Percentiles rank a stretch among this genome's conserved stretches.
Conservation (phyloP, 2,329 filamentous ascomycete genomes). For the Colletotrichum gloeosporioides region DNA sequence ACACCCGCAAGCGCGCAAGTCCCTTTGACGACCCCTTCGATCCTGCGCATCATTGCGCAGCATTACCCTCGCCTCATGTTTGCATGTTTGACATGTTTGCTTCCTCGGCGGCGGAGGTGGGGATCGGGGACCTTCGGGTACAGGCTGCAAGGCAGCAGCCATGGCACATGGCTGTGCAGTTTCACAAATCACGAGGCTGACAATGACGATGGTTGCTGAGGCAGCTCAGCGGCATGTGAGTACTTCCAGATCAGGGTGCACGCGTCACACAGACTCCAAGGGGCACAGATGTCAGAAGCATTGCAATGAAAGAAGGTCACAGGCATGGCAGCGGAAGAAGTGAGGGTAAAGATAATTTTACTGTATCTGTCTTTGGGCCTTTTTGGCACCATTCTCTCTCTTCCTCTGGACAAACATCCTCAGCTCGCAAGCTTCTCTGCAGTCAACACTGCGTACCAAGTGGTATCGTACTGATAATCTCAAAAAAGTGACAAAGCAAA, state of each 20-base stretch:
- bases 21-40: not conserved
- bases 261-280: not conserved
- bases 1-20: not conserved
- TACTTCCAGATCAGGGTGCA: not conserved
- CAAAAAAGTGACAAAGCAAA: not conserved
- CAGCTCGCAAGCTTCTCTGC: not conserved
- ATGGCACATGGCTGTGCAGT: not conserved
- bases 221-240: not conserved
- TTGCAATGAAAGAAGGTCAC: too few relatives aligned
- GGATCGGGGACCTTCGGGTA: not conserved
- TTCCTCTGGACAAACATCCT: not conserved
- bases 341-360: not conserved
- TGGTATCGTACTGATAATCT: slow-evolving; percentile 1
- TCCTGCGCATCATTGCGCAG: not conserved
- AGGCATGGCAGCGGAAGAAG: not conserved
- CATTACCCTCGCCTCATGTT: not conserved
- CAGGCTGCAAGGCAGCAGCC: not conserved
- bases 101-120: not conserved
- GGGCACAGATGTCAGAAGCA: not conserved
- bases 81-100: not conserved
- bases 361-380: not conserved
- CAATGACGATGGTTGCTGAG: not conserved
- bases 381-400: not conserved
- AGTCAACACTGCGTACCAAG: not conserved
- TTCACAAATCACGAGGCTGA: not conserved